phyloP scores from a whole-genome alignment of 192 early-diverging fungal species.

The Phlyctochytrium arcticum region DNA sequence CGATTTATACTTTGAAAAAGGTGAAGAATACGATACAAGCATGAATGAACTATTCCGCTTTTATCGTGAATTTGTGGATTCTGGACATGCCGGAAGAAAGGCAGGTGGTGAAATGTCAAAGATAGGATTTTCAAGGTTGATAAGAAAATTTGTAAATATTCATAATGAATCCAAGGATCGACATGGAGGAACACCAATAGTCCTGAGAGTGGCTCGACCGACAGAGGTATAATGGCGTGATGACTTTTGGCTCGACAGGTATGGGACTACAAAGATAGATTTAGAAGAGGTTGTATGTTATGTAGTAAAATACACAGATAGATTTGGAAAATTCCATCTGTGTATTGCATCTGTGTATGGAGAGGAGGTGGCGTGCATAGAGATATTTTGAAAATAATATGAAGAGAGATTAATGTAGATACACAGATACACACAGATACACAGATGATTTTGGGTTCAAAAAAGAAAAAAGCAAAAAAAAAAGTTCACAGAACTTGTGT shows the following conservation, averaged over 20 bases:
- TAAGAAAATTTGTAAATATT: not conserved
- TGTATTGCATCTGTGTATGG: no score
- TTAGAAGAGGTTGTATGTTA: no score
- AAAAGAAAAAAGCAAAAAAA: not conserved
- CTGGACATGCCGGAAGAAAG: not conserved
- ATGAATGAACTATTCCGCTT: not conserved
- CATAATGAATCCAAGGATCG: not conserved
- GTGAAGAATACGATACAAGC: not conserved
- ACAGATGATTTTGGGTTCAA: not conserved
- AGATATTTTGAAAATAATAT: no score
- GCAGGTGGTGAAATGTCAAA: not conserved
- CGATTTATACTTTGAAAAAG: constrained; percentile 1
- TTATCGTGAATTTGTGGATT: not conserved
- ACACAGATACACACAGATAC: not conserved
- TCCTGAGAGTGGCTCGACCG: not conserved
- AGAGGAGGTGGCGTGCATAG: no score
- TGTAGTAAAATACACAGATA: no score
- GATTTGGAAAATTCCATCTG: no score
- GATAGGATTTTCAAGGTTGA: not conserved
- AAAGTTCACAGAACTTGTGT: no score
- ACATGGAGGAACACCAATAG: not conserved
- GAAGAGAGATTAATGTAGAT: no score
- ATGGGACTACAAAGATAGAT: no score
- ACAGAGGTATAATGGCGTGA: not conserved
- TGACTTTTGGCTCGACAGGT: no score